Evolutionary conservation across 1,284 basidiomycete genomes (phyloP).

Genomic region (Lentinus polychrous): DNA sequence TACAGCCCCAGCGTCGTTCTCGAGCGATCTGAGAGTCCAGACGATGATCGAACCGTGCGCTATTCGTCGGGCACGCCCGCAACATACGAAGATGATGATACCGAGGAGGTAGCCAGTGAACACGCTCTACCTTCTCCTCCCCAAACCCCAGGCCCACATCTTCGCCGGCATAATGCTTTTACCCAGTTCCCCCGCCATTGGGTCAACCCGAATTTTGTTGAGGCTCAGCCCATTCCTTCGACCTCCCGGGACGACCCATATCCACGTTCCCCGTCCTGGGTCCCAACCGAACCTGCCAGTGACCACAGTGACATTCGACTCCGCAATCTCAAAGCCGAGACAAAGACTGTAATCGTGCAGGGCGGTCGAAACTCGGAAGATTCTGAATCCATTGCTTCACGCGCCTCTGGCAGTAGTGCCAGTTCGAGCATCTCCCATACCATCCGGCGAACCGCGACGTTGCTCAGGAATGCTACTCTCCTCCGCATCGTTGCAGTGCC

Average conservation of each 20-base stretch:
- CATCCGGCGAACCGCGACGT: constrained; percentile 12
- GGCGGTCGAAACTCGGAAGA: constrained; percentile 1
- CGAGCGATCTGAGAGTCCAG: too few relatives aligned
- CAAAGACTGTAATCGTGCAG: neutral
- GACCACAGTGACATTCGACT: constrained; percentile 6
- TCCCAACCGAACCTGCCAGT: constrained; percentile 22
- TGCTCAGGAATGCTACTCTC: constrained; percentile 16
- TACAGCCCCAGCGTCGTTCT: neutral
- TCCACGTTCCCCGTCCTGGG: constrained; percentile 12
- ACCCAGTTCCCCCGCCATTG: neutral
- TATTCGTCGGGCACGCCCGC: too few relatives aligned
- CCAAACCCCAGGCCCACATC: neutral
- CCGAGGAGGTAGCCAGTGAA: constrained; percentile 1
- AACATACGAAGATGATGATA: neutral
- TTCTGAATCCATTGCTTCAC: constrained; percentile 10
- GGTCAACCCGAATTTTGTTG: constrained; percentile 23
- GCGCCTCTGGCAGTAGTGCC: constrained; percentile 63
- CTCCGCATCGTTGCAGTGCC: constrained; percentile 20
- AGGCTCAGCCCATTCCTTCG: constrained; percentile 6
- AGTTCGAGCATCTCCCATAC: constrained; percentile 41
- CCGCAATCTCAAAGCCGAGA: constrained; percentile 4
- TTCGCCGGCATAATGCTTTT: neutral
- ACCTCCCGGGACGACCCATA: constrained; percentile 2
- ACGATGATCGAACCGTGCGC: too few relatives aligned
- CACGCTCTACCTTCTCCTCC: constrained; percentile 1